Evolutionary conservation across 768 basidiomycete genomes (phyloP).

Genomic region (Calocera viscosa): DNA sequence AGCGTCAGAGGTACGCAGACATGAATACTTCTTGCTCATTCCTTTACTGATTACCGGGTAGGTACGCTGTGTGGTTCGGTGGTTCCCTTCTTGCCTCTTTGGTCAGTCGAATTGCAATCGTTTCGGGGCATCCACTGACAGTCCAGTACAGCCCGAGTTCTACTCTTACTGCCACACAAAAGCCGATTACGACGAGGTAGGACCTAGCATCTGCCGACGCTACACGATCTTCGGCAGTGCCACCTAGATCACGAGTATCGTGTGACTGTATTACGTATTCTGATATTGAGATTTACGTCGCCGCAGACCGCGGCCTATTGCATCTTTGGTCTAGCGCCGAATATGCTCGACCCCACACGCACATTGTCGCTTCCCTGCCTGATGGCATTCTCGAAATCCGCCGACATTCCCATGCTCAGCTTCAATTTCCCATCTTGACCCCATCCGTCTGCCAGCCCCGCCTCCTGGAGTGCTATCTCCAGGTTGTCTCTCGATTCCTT

Average conservation of each 20-base stretch:
- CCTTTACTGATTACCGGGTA: conserved; percentile 21
- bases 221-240: conserved; percentile 75
- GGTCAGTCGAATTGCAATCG: conserved; percentile 30
- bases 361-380: conserved; percentile 76
- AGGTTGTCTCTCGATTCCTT: conserved; percentile 51
- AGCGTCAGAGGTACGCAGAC: conserved; percentile 66
- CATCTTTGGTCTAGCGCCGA: conserved; percentile 59
- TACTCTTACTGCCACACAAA: conserved; percentile 89
- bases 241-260: conserved; percentile 8
- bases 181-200: conserved; percentile 87
- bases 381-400: conserved; percentile 81
- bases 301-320: conserved; percentile 3
- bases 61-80: conserved; percentile 96
- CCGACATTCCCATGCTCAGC: conserved; percentile 95
- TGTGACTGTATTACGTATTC: conserved; percentile 5
- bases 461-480: conserved; percentile 32
- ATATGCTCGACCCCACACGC: conserved; percentile 82
- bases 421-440: conserved; percentile 38
- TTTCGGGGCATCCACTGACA: neutral
- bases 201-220: conserved; percentile 80
- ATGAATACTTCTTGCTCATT: conserved; percentile 11
- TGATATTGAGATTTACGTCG: neutral
- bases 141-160: conserved; percentile 64
- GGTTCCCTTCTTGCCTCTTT: conserved; percentile 88
- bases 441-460: conserved; percentile 31